These are phyloP conservation scores for Blastobotrys mokoenaii DNA, from an alignment of 805 yeast species.

Conservation along the genomic window DNA sequence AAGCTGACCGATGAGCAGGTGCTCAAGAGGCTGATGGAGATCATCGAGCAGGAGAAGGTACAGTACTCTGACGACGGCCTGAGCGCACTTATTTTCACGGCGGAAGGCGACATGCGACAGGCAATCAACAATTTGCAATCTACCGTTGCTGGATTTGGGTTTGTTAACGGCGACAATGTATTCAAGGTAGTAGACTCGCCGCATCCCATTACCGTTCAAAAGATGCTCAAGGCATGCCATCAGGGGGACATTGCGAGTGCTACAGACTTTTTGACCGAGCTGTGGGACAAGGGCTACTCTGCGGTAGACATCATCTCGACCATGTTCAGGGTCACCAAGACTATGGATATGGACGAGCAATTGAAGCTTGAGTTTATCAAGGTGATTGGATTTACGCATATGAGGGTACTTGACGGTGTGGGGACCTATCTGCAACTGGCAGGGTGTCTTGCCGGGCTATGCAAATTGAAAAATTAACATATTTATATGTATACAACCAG, in stretches of 20 bases:
- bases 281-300: constrained; percentile 88
- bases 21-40: constrained; percentile 61
- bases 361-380: constrained; percentile 67
- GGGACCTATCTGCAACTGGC: constrained; percentile 78
- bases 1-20: constrained; percentile 81
- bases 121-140: constrained; percentile 91
- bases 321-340: constrained; percentile 79
- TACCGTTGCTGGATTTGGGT: constrained; percentile 86
- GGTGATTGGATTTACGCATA: constrained; percentile 84
- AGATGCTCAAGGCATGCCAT: constrained; percentile 45
- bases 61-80: constrained; percentile 82
- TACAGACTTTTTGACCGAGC: constrained; percentile 48
- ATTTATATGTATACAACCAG: too few relatives aligned
- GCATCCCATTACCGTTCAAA: constrained; percentile 77
- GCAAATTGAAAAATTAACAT: constrained; percentile 5
- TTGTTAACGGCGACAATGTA: constrained; percentile 87
- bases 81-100: constrained; percentile 86
- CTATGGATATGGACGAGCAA: constrained; percentile 55
- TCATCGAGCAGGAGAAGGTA: constrained; percentile 61
- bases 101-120: constrained; percentile 99
- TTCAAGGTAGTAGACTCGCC: constrained; percentile 95
- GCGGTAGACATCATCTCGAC: constrained; percentile 90
- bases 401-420: constrained; percentile 91
- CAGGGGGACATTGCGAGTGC: constrained; percentile 54
- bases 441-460: constrained; percentile 61